phyloP scores from a whole-genome alignment of 768 basidiomycete genomes.

The Tulasnella sp. region DNA sequence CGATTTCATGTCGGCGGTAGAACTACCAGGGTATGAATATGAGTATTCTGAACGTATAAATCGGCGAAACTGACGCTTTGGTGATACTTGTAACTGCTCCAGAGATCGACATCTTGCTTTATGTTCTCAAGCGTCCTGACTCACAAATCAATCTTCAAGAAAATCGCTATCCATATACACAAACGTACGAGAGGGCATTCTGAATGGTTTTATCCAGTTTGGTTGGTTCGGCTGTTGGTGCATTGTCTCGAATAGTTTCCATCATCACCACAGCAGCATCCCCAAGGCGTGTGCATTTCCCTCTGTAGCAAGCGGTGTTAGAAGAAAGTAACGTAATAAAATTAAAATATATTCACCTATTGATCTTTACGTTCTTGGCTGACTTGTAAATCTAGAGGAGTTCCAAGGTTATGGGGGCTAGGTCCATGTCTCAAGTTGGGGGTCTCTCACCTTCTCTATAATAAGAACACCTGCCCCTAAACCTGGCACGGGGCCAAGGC shows the following conservation, averaged over 20 bases:
- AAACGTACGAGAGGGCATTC: not conserved
- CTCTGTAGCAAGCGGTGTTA: not conserved
- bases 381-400: not conserved
- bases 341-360: not conserved
- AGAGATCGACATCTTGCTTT: not conserved
- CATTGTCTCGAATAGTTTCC: not conserved
- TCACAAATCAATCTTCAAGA: not conserved
- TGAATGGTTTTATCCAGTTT: not conserved
- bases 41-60: not conserved
- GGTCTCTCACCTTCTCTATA: slow-evolving; percentile 1
- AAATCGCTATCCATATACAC: not conserved
- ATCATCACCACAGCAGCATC: not conserved
- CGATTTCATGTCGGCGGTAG: slow-evolving; percentile 1
- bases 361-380: not conserved
- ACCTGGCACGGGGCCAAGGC: not conserved
- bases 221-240: not conserved
- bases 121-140: not conserved
- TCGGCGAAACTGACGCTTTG: not conserved
- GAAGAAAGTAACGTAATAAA: not conserved
- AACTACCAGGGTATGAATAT: not conserved
- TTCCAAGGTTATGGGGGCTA: not conserved
- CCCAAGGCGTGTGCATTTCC: not conserved
- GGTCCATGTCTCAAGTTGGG: not conserved
- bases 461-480: not conserved
- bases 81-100: not conserved